Conservation (phyloP, 108 stramenopile genomes). For the Discostella pseudostelligera region DNA sequence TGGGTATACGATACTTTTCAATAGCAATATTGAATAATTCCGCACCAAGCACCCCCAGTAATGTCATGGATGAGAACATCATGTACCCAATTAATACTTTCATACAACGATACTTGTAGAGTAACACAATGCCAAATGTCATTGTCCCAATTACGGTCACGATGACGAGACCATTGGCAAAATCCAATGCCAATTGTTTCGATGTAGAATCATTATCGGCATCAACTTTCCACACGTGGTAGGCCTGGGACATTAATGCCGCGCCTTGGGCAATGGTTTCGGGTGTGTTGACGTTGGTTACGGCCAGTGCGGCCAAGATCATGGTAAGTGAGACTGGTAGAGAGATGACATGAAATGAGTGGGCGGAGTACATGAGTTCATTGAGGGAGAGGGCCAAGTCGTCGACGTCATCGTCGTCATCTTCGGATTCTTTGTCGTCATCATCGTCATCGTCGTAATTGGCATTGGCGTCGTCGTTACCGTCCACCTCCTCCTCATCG, state of each 20-base stretch:
- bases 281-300: constrained; percentile 73
- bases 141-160: constrained; percentile 82
- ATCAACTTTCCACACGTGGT: constrained; percentile 64
- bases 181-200: constrained; percentile 62
- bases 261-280: constrained; percentile 60
- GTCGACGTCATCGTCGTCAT: constrained; percentile 21
- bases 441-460: constrained; percentile 8
- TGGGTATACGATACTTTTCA: constrained; percentile 81
- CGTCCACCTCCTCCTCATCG: background rate
- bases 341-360: constrained; percentile 65
- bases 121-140: constrained; percentile 90
- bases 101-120: constrained; percentile 91
- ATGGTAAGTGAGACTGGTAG: constrained; percentile 74
- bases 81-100: constrained; percentile 71
- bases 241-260: constrained; percentile 61
- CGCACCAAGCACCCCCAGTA: constrained; percentile 86
- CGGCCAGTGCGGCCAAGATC: constrained; percentile 78
- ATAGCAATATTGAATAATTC: constrained; percentile 68
- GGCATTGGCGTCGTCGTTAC: constrained; percentile 2
- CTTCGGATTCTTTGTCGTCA: background rate
- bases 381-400: constrained; percentile 44
- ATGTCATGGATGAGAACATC: constrained; percentile 79
- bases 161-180: constrained; percentile 93
- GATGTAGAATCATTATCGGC: constrained; percentile 54
- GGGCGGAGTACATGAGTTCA: constrained; percentile 71